These are phyloP conservation scores for Lachnellula subtilissima DNA, from an alignment of 2,329 filamentous ascomycete genomes.

Conservation along the genomic window DNA sequence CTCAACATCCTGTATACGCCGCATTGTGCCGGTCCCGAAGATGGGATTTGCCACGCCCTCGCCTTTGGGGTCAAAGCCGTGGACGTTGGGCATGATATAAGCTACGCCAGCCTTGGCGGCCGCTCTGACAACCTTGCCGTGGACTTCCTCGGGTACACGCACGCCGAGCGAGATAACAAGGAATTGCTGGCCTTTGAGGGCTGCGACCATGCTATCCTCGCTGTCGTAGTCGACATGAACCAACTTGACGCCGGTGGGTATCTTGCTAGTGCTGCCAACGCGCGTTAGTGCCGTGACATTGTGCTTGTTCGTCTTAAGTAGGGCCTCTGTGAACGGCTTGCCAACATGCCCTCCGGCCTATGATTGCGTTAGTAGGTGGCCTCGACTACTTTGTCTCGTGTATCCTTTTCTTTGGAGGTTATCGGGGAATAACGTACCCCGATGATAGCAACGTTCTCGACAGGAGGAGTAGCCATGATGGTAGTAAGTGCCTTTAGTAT, in stretches of 20 bases:
- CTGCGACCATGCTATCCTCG: slow-evolving; percentile 40
- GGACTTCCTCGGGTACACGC: slow-evolving; percentile 40
- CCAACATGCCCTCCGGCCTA: slow-evolving; percentile 42
- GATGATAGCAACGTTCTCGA: too few relatives aligned
- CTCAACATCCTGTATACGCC: slow-evolving; percentile 29
- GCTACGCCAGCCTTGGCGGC: slow-evolving; percentile 50
- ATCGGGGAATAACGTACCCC: too few relatives aligned
- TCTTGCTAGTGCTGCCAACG: slow-evolving; percentile 34
- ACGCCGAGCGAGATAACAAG: slow-evolving; percentile 50
- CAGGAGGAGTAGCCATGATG: too few relatives aligned
- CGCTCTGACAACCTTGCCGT: slow-evolving; percentile 47
- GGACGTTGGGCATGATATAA: slow-evolving; percentile 52
- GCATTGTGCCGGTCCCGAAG: slow-evolving; percentile 1
- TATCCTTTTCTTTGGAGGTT: too few relatives aligned
- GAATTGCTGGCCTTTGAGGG: slow-evolving; percentile 51
- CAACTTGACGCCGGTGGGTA: slow-evolving; percentile 37
- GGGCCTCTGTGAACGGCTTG: slow-evolving; percentile 32
- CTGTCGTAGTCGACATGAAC: slow-evolving; percentile 42
- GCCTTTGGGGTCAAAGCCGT: slow-evolving; percentile 14
- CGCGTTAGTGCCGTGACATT: slow-evolving; percentile 47
- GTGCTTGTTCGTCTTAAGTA: slow-evolving; percentile 37
- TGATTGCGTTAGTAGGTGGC: slow-evolving; percentile 1
- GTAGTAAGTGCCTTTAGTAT: too few relatives aligned
- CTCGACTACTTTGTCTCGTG: too few relatives aligned
- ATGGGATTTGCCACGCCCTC: slow-evolving; percentile 28